A percentile compares a stretch with the other conserved stretches of the same genome.
These are phyloP conservation scores for Exophiala sideris DNA, from an alignment of 2,329 filamentous ascomycete species.

Conservation along the genomic window DNA sequence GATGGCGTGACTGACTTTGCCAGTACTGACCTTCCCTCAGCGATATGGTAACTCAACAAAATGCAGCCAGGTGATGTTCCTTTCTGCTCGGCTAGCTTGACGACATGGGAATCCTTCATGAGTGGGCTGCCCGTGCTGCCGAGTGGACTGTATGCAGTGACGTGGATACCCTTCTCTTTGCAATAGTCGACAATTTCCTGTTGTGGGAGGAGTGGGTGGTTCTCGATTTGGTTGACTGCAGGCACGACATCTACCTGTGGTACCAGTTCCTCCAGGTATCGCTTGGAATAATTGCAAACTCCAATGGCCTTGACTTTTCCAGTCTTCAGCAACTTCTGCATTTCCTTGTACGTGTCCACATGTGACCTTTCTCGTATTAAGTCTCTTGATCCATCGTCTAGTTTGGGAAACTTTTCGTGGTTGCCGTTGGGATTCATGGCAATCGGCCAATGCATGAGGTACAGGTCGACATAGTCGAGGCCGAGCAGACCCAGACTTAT, in stretches of 20 bases:
- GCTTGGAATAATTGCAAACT: conserved; percentile 51
- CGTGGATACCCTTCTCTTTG: conserved; percentile 49
- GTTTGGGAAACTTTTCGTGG: conserved; percentile 44
- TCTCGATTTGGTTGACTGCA: conserved; percentile 52
- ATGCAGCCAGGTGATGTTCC: conserved; percentile 39
- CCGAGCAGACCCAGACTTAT: conserved; percentile 61
- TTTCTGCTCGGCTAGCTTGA: conserved; percentile 41
- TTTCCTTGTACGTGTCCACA: conserved; percentile 47
- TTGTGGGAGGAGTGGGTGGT: conserved; percentile 55
- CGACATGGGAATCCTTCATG: conserved; percentile 41
- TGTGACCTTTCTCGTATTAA: conserved; percentile 40
- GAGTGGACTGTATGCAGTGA: conserved; percentile 55
- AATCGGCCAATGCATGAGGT: conserved; percentile 67
- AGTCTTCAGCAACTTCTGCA: conserved; percentile 42
- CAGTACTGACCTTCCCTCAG: conserved; percentile 23
- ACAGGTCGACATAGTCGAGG: conserved; percentile 67
- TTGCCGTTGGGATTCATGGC: conserved; percentile 44
- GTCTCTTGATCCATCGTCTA: conserved; percentile 43
- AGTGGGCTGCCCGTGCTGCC: conserved; percentile 49
- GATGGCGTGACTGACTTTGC: conserved; percentile 43
- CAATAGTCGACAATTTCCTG: conserved; percentile 48
- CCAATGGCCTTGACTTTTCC: conserved; percentile 52
- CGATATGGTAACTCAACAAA: conserved; percentile 43
- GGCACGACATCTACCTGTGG: conserved; percentile 45
- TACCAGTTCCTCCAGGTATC: conserved; percentile 49